Evolutionary conservation across 2,329 filamentous ascomycete species (phyloP), one percentile per base, ranked within the genome.

Genomic region (Aureobasidium sp.): DNA sequence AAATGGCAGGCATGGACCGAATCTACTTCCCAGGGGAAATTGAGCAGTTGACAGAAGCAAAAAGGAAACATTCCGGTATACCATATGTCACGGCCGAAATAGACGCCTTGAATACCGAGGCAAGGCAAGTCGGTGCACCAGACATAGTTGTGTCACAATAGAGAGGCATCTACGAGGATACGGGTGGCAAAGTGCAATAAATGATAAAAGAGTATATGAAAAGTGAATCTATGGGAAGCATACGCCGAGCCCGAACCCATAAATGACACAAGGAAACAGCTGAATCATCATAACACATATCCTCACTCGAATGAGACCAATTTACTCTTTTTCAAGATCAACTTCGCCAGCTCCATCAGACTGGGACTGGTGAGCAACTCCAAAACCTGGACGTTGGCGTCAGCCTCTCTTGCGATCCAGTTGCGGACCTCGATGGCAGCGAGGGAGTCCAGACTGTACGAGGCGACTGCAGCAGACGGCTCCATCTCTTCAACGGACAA

Each of bases 21-120:
- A 82, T 85, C 26, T 84, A 80, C 66, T 84, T 82, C 64, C 82
- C 82, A 0, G 82, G 82, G 3, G 82, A 85, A 68, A 79, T 84
- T 60, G 82, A 84, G 68, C 77, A 81, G 63, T 66, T 81, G 20
- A 78, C 70, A 1, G 73, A 78, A 63, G 74, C 79, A 62, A 72
- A 73, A 64, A 72, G 78, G 55, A 66, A 71, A 50, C 62, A 64
- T 48, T 71, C 73, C 36, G 81, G 81, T 0, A 82, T 84, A 64
- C 80, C 80, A 3, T 79, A 77, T 66, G 76, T 78, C 10, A 69
- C 75, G 64, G 74, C 74, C 15, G 81, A 83, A 67, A 74, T 83
- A 59, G 71, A 75, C 36, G 74, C 73, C n/a, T 68, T 83, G 66
- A 81, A 83, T 66, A 68, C 70, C 29, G 81, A 83, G 70, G 80